phyloP scores from a whole-genome alignment of 2,329 filamentous ascomycete genomes.

The Xylariales sp. region DNA sequence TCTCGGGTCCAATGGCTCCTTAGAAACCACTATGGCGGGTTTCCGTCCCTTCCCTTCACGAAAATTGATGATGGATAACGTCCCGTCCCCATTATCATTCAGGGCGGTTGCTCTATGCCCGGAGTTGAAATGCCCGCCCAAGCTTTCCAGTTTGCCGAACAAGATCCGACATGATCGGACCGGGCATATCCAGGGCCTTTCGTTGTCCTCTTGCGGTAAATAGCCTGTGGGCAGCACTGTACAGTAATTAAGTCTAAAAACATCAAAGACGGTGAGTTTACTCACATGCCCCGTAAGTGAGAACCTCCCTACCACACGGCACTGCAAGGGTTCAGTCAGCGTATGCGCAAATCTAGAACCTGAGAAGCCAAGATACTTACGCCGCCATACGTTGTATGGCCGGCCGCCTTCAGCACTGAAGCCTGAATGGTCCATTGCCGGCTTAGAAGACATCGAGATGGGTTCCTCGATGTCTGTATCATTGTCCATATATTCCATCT shows the following conservation, averaged over 20 bases:
- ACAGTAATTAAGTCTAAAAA: not conserved
- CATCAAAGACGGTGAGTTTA: not conserved
- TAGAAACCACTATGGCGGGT: constrained; percentile 19
- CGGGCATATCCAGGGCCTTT: constrained; percentile 30
- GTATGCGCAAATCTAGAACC: not conserved
- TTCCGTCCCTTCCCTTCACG: not conserved
- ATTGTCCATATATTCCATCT: not conserved
- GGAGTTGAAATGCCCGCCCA: constrained; percentile 21
- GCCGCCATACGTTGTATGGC: constrained; percentile 1
- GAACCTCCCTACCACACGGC: not conserved
- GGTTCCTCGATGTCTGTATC: not conserved
- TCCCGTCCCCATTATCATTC: constrained; percentile 39
- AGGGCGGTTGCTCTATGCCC: constrained; percentile 18
- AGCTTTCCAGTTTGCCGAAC: constrained; percentile 15
- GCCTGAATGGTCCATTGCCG: not conserved
- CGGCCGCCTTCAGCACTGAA: constrained; percentile 1
- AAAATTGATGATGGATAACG: constrained; percentile 25
- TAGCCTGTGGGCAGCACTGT: constrained; percentile 30
- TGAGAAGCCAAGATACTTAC: constrained; percentile 1
- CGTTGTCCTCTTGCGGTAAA: constrained; percentile 17
- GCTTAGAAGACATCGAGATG: not conserved
- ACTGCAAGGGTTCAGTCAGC: not conserved
- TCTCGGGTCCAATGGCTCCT: constrained; percentile 13
- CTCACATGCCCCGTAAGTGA: constrained; percentile 18
- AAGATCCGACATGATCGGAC: constrained; percentile 31